These are phyloP conservation scores for Gaertneriomyces sp. DNA, from an alignment of 192 early-diverging fungal genomes.

Conservation along the genomic window DNA sequence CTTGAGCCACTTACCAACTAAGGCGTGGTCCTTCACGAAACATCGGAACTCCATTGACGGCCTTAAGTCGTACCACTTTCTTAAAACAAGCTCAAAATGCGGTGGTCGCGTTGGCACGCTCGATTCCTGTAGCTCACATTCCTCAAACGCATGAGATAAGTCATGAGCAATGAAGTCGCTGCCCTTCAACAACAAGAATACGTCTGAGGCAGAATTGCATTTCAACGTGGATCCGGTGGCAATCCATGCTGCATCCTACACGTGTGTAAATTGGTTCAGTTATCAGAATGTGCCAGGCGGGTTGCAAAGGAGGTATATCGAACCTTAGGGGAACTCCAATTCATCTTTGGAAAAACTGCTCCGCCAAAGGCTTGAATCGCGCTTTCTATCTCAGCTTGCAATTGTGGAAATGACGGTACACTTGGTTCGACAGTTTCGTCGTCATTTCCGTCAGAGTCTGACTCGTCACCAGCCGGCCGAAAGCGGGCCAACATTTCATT, in stretches of 20 bases:
- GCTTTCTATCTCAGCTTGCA: slow-evolving; percentile 58
- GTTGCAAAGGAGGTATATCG: background rate
- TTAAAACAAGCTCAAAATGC: slow-evolving; percentile 67
- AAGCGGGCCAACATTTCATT: background rate
- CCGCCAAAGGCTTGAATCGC: slow-evolving; percentile 73
- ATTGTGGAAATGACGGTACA: slow-evolving; percentile 59
- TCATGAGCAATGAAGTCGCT: slow-evolving; percentile 91
- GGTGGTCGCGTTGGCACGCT: slow-evolving; percentile 31
- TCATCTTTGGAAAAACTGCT: slow-evolving; percentile 87
- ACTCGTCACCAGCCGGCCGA: background rate
- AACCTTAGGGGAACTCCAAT: slow-evolving; percentile 90
- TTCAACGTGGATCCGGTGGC: slow-evolving; percentile 70
- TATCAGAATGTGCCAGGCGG: background rate
- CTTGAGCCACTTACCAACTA: slow-evolving; percentile 60
- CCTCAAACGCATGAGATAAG: slow-evolving; percentile 68
- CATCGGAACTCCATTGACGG: slow-evolving; percentile 96
- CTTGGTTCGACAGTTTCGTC: slow-evolving; percentile 46
- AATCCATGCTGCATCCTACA: slow-evolving; percentile 86
- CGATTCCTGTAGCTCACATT: slow-evolving; percentile 41
- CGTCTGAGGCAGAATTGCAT: slow-evolving; percentile 73
- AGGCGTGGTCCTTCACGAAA: slow-evolving; percentile 70
- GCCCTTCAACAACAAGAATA: slow-evolving; percentile 85
- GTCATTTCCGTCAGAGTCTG: slow-evolving; percentile 29
- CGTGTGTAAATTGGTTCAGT: background rate
- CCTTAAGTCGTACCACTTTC: slow-evolving; percentile 84